Conservation (phyloP, 176 grass and related monocot species). For the bread wheat (Triticum aestivum) region IWGSC_CS_RefSeq_v2.1 NC_057800.1:621530713-621531212, state of each 20-base stretch:
- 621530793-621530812: slow-evolving; percentile 51
- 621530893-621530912: slow-evolving; percentile 38
- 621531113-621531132: slow-evolving; percentile 33
- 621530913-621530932: slow-evolving; percentile 41
- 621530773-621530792: slow-evolving; percentile 27
- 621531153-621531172: slow-evolving; percentile 65
- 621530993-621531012: slow-evolving; percentile 50
- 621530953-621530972: slow-evolving; percentile 45
- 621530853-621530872: slow-evolving; percentile 63
- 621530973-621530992: slow-evolving; percentile 39
- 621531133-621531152: slow-evolving; percentile 38
- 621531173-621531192: slow-evolving; percentile 67
- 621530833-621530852: slow-evolving; percentile 54
- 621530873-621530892: slow-evolving; percentile 41
- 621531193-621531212: slow-evolving; percentile 44
- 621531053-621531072: slow-evolving; percentile 57
- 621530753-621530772: slow-evolving; percentile 50
- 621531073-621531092: slow-evolving; percentile 23
- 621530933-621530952: slow-evolving; percentile 67
- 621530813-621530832: slow-evolving; percentile 55
- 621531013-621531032: slow-evolving; percentile 37
- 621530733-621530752: slow-evolving; percentile 64
- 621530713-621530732: slow-evolving; percentile 34
- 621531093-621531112: slow-evolving; percentile 58
- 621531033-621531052: slow-evolving; percentile 53